Evolutionary conservation across 2,329 filamentous ascomycete species (phyloP).

Genomic region (Dactylonectria macrodidyma): DNA sequence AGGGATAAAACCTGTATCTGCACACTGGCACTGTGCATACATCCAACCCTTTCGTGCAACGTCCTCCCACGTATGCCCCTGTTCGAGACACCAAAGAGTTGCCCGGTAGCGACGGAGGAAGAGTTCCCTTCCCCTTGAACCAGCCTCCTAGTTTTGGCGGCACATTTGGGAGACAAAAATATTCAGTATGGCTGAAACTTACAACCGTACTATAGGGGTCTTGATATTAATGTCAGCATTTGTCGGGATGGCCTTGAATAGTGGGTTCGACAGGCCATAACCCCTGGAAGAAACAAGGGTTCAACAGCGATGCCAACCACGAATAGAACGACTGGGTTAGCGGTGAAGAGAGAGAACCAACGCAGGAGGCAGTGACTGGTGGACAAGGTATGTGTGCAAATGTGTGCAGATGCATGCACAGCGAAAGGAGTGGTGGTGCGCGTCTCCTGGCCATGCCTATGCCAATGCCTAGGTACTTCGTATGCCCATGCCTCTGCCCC

Average conservation of each 20-base stretch:
- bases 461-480: too few relatives aligned
- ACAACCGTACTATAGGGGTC: neutral
- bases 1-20: neutral
- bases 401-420: constrained; percentile 17
- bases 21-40: neutral
- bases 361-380: neutral
- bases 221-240: constrained; percentile 22
- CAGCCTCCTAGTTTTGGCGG: constrained; percentile 18
- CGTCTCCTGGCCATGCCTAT: constrained; percentile 20
- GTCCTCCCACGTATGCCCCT: constrained; percentile 25
- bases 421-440: constrained; percentile 25
- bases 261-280: constrained; percentile 22
- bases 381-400: too few relatives aligned
- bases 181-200: neutral
- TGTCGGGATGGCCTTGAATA: constrained; percentile 1
- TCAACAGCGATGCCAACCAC: constrained; percentile 18
- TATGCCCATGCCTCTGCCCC: too few relatives aligned
- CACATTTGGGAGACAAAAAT: constrained; percentile 10
- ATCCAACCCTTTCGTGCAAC: constrained; percentile 4
- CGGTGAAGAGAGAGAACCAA: constrained; percentile 24
- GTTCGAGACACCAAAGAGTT: constrained; percentile 18
- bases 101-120: neutral
- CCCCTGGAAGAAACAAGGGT: constrained; percentile 27
- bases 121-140: constrained; percentile 9
- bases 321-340: constrained; percentile 30